phyloP scores from a whole-genome alignment of 768 basidiomycete genomes.

The Pleurotus djamor region DNA sequence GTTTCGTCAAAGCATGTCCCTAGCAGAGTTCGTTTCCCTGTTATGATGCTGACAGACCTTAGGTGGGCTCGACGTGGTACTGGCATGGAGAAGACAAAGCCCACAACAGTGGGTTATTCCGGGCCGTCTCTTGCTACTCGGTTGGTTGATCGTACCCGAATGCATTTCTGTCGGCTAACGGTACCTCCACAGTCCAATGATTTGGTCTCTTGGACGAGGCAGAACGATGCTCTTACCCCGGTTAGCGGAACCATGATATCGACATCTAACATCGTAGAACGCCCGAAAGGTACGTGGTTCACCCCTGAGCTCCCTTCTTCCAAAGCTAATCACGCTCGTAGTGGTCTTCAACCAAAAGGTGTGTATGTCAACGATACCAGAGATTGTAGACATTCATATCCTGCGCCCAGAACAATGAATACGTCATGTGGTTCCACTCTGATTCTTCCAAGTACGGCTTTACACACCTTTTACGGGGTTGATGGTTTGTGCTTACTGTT shows the following conservation, averaged over 20 bases:
- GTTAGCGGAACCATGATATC: slow-evolving; percentile 55
- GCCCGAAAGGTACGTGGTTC: slow-evolving; percentile 49
- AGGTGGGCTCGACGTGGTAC: slow-evolving; percentile 56
- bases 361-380: neutral
- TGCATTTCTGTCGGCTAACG: neutral
- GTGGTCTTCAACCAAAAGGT: slow-evolving; percentile 55
- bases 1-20: slow-evolving; percentile 46
- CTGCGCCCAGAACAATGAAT: slow-evolving; percentile 48
- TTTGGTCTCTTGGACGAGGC: slow-evolving; percentile 52
- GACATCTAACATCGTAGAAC: slow-evolving; percentile 54
- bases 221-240: slow-evolving; percentile 57
- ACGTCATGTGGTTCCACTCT: slow-evolving; percentile 74
- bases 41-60: neutral
- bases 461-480: neutral
- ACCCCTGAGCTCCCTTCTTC: neutral
- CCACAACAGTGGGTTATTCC: slow-evolving; percentile 51
- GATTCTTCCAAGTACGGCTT: slow-evolving; percentile 50
- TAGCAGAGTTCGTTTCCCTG: neutral
- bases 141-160: slow-evolving; percentile 22
- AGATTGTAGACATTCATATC: neutral
- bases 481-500: neutral
- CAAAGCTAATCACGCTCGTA: slow-evolving; percentile 15
- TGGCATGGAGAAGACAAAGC: slow-evolving; percentile 68
- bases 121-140: slow-evolving; percentile 57
- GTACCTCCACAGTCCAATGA: slow-evolving; percentile 39